Conservation (phyloP, 768 basidiomycete genomes). For the Termitomyces titanicus region DNA sequence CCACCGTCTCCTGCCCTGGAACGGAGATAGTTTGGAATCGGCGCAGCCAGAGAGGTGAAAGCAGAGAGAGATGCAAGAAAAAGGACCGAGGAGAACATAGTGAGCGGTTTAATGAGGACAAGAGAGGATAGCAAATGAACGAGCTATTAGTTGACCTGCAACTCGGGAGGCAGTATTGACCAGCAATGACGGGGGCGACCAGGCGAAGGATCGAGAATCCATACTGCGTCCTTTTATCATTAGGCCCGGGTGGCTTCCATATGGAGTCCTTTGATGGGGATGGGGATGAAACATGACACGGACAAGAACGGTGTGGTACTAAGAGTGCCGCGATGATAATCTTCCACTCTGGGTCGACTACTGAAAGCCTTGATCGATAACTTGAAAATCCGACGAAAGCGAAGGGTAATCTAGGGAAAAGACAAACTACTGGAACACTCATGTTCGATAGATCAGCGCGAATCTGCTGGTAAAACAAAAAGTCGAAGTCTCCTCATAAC, state of each 20-base stretch:
- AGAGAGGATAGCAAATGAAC: constrained; percentile 2
- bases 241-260: not conserved
- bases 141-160: constrained; percentile 16
- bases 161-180: constrained; percentile 11
- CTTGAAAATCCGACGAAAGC: too few relatives aligned
- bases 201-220: not conserved
- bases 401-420: too few relatives aligned
- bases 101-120: not conserved
- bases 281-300: not conserved
- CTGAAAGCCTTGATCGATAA: too few relatives aligned
- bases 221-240: not conserved
- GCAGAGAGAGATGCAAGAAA: constrained; percentile 3
- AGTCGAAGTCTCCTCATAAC: too few relatives aligned
- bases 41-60: constrained; percentile 9
- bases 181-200: constrained; percentile 12
- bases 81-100: constrained; percentile 7
- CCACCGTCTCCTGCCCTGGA: not conserved
- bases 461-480: too few relatives aligned
- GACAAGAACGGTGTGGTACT: not conserved
- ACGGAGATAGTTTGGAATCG: constrained; percentile 2
- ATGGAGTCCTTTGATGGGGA: not conserved
- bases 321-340: not conserved
- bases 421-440: too few relatives aligned
- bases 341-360: too few relatives aligned
- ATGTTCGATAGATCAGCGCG: too few relatives aligned